Evolutionary conservation across 2,329 filamentous ascomycete genomes (phyloP), one percentile per base, ranked within the genome.

Genomic region (Monilinia fructicola): DNA sequence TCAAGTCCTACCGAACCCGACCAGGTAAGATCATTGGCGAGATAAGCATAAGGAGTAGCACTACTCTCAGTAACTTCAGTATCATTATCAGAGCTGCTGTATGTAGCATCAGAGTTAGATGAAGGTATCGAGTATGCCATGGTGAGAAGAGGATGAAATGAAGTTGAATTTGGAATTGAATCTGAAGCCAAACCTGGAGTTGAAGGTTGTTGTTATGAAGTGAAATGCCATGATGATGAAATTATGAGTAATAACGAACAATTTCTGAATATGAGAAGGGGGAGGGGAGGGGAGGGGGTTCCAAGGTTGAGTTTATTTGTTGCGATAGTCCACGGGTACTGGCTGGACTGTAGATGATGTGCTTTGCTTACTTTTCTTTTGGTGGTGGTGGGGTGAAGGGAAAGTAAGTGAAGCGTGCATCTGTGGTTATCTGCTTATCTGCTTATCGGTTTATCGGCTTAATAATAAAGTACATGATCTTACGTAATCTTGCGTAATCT

Each of bases 1-100:
- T 66, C 64, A 6, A 26, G 4, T 18, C 46, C 64, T 21, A 53
- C 48, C 18, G 40, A 58, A 21, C 40, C 46, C 18, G 40, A 64
- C 70, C 67, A 69, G 10, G 50, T 53, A 18, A 73, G 60, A 28
- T 54, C 53, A 16, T 67, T 65, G 26, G 44, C 67, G 35, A 58
- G 35, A 54, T 53, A 48, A 38, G 53, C 65, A 31, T 67, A 65
- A 35, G 66, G 64, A 4, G 65, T 67, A 16, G 65, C 67, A 61
- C 60, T 67, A 31, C 67, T 68, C n/a, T 68, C 67, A 31, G 67
- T 58, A 26, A 60, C 21, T 40, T 67, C 55, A 28, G 44, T 59
- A 42, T 65, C 63, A 23, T 61, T 68, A 23, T 67, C 58, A 44
- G 67, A 63, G 42, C 54, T 44, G 42, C 54, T 44, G 12, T 46